Conservation (phyloP, 106 monocot species). For the Narthecium ossifragum region DNA sequence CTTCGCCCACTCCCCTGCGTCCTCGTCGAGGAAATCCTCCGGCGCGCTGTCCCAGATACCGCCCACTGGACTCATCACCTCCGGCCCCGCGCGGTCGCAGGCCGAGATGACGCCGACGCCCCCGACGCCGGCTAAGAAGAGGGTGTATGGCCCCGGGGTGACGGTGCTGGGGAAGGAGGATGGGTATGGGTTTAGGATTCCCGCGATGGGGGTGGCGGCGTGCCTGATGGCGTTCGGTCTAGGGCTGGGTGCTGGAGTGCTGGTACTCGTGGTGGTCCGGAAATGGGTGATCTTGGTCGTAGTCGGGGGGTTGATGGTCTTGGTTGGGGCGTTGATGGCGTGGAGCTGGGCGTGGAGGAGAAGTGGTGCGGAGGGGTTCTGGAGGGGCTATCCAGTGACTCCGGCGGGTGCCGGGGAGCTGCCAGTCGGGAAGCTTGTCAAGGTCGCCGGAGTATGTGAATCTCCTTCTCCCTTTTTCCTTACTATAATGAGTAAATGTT, state of each 20-base stretch:
- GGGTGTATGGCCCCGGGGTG: conserved; percentile 14
- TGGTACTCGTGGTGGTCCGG: conserved; percentile 21
- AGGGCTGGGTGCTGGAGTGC: conserved; percentile 10
- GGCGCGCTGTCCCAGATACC: conserved; percentile 37
- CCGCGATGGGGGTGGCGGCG: conserved; percentile 3
- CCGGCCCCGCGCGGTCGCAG: too few relatives aligned
- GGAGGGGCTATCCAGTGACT: conserved; percentile 17
- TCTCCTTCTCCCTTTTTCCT: not conserved
- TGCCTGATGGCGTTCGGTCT: conserved; percentile 7
- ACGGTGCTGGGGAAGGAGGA: conserved; percentile 12
- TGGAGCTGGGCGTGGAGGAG: conserved; percentile 19
- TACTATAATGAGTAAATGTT: not conserved
- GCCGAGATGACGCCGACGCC: conserved; percentile 10
- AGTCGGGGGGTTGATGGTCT: conserved; percentile 3
- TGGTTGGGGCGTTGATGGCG: not conserved
- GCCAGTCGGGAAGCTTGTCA: conserved; percentile 18
- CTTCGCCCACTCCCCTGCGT: conserved; percentile 12
- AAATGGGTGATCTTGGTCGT: conserved; percentile 9
- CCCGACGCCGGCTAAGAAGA: not conserved
- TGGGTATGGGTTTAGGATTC: conserved; percentile 9
- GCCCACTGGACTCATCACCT: conserved; percentile 38
- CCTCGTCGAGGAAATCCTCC: conserved; percentile 20
- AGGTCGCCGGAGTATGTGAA: conserved; percentile 26
- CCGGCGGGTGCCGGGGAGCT: conserved; percentile 7
- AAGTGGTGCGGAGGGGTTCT: conserved; percentile 10